Evolutionary conservation across 2,329 filamentous ascomycete genomes (phyloP), one percentile per base, ranked within the genome.

Genomic region (Sclerotinia glacialis): DNA sequence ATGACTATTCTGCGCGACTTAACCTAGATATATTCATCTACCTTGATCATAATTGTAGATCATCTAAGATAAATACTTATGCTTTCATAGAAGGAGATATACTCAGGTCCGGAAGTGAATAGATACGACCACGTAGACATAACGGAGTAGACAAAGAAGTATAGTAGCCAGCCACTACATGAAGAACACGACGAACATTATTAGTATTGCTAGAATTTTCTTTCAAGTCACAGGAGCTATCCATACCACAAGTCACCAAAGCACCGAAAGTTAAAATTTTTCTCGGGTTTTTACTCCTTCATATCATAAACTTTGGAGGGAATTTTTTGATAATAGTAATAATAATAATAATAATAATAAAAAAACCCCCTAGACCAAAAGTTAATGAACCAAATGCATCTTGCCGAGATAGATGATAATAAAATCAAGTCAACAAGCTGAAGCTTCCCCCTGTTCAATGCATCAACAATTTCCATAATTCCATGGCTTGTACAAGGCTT

Each of bases 371-470:
- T 53, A n/a, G 23, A 16, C 21, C 34, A 8, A 40, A 16, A 16
- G 2, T 47, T n/a, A 26, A 47, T 47, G 42, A 34, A n/a, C 28
- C 14, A 26, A 60, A 60, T 60, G 58, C 44, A 60, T 23, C 42
- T 47, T 60, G 26, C 56, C 56, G 56, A 46, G 37, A 40, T 40
- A 40, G 37, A 40, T 40, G 11, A 60, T 28, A 59, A 47, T 59
- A 47, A 16, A 40, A 47, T 46, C 8, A 58, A 37, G 37, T 28
- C 14, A 49, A 60, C n/a, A 49, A 49, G 58, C 58, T 60, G 44
- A 60, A 60, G 58, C 44, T 60, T 5, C 44, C 58, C 58, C 58
- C 58, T 49, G 44, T 37, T 12, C 44, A 49, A 60, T 60, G 44
- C 44, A 60, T 21, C 37, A 59, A 31, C 42, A 47, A 23, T 47